Base-by-base conservation (phyloP, 345 rosid genomes). In the Camelina hispida region DNA sequence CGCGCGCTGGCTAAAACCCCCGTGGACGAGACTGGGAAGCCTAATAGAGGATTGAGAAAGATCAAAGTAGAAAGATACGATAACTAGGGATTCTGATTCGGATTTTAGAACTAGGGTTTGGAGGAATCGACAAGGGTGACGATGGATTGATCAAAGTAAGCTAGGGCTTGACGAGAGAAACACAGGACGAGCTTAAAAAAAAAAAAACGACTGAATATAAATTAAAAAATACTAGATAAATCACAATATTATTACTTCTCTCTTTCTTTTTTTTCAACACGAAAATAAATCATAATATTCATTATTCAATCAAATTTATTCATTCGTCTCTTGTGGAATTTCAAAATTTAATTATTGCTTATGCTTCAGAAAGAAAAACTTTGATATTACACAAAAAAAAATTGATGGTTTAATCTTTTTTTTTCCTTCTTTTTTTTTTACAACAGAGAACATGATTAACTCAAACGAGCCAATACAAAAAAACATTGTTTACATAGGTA, bases 151-250 rank as follows among this genome's bases (percentile, higher is more conserved):
- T 73, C 71, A 55, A 55, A 37, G 65, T n/a, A 53, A 73, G 15
- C 71, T 73, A 73, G 71, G 78, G 71, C 58, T 74, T 25, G 20
- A 42, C 32, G 43, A 52, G 69, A 42, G 30, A 28, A 28, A 38
- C 20, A 16, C 51, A 72, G 32, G 55, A 32, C 53, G 44, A 55
- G 77, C 53, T 43, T 15, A 37, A n/a, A n/a, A n/a, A n/a, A 47
- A 34, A 34, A 34, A 34, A 6, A 35, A 8, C 73, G 56, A 57
- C 46, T 17, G n/a, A 20, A 20, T 4, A 16, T 4, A 16, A 40
- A 13, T 23, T 38, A 10, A 25, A 69, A 15, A 7, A 40, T 28
- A 28, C 0, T 28, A 12, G 28, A 69, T 69, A 25, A 16, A 42
- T 37, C 28, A 53, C 20, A 44, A 15, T 14, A 44, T 14, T 42